These are phyloP conservation scores for Globisporangium cystogenes DNA, from an alignment of 352 stramenopile species.

Conservation along the genomic window DNA sequence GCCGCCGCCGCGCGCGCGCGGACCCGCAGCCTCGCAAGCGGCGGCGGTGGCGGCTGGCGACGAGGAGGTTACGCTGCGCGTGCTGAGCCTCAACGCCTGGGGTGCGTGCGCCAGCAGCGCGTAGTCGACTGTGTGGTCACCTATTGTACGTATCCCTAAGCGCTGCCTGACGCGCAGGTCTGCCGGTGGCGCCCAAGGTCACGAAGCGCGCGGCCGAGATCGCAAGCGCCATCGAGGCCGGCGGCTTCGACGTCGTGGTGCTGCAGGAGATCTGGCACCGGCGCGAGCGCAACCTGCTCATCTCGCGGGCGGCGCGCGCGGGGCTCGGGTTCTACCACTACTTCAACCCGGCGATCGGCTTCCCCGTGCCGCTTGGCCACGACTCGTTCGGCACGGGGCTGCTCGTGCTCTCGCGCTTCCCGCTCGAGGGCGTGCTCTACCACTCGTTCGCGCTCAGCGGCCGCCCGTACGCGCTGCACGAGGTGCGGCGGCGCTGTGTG, in stretches of 20 bases:
- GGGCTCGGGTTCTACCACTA: slow-evolving; percentile 82
- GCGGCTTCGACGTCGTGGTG: slow-evolving; percentile 70
- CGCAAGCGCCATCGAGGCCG: slow-evolving; percentile 54
- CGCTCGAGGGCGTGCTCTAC: slow-evolving; percentile 54
- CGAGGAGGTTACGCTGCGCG: slow-evolving; percentile 33
- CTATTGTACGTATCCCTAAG: too few relatives aligned
- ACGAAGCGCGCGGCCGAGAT: slow-evolving; percentile 62
- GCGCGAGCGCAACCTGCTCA: slow-evolving; percentile 70
- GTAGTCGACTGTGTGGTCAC: too few relatives aligned
- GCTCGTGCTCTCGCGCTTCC: slow-evolving; percentile 69
- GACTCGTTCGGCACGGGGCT: slow-evolving; percentile 76
- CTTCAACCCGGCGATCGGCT: slow-evolving; percentile 75
- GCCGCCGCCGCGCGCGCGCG: slow-evolving; percentile 25
- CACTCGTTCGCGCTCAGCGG: slow-evolving; percentile 75
- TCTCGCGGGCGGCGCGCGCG: slow-evolving; percentile 42
- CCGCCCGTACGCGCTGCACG: slow-evolving; percentile 71
- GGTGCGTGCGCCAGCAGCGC: too few relatives aligned
- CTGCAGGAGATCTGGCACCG: slow-evolving; percentile 82
- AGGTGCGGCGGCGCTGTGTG: slow-evolving; percentile 12
- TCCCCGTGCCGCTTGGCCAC: slow-evolving; percentile 60
- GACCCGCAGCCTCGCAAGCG: slow-evolving; percentile 15
- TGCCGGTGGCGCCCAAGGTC: slow-evolving; percentile 62
- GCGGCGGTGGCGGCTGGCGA: too few relatives aligned
- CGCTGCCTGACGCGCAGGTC: slow-evolving; percentile 33
- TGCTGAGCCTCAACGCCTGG: slow-evolving; percentile 78